Evolutionary conservation across 768 basidiomycete species (phyloP).

Genomic region (Boletus sensibilis): DNA sequence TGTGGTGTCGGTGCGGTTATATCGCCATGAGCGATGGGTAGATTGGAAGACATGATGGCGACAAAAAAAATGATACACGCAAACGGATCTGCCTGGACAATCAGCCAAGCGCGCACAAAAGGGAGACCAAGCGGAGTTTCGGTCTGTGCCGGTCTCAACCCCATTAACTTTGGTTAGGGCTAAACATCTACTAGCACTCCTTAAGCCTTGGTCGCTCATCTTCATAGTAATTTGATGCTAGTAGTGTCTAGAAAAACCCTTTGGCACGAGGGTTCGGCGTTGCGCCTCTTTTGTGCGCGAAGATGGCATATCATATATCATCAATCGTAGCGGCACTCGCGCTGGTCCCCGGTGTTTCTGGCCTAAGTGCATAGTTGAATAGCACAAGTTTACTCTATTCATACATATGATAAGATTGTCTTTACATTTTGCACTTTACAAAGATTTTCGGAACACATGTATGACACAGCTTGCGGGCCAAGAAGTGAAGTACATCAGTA

Average conservation of each 20-base stretch:
- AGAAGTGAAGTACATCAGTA: no score
- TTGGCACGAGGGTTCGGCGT: no score
- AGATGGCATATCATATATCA: not conserved
- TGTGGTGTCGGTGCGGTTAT: constrained; percentile 90
- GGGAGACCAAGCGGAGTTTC: constrained; percentile 36
- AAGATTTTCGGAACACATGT: no score
- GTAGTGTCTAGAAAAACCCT: not conserved
- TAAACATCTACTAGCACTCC: not conserved
- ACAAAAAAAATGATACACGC: constrained; percentile 23
- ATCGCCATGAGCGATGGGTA: constrained; percentile 60
- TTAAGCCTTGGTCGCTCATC: not conserved
- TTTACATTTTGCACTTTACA: no score
- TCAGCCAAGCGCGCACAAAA: constrained; percentile 27
- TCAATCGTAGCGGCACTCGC: no score
- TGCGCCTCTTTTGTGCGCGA: not conserved
- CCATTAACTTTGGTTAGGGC: not conserved
- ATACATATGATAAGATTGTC: no score
- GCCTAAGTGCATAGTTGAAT: no score
- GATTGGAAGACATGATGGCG: constrained; percentile 61
- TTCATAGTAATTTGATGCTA: not conserved
- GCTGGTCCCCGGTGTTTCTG: no score
- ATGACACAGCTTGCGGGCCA: no score
- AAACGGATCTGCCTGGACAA: constrained; percentile 20
- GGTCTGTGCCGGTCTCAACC: constrained; percentile 28
- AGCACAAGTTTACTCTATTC: no score